Conservation (phyloP, 768 basidiomycete species). For the Tephrocybe rancida region DNA sequence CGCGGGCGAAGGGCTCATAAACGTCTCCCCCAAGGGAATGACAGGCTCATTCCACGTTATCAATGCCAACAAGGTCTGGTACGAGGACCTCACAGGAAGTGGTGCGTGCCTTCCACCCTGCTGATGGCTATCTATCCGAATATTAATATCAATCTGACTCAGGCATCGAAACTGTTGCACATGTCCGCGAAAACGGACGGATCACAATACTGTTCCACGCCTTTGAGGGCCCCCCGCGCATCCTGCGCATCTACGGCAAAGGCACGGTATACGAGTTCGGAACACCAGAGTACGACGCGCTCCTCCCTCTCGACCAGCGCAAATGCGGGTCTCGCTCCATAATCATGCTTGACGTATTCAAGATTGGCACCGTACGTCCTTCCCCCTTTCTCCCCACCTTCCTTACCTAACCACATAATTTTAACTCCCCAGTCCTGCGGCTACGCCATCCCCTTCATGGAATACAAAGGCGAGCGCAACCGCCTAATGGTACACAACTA, state of each 20-base stretch:
- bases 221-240: conserved; percentile 61
- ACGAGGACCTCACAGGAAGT: conserved; percentile 73
- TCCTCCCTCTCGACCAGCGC: conserved; percentile 47
- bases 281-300: conserved; percentile 56
- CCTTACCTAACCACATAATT: background rate
- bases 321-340: conserved; percentile 50
- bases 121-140: background rate
- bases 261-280: conserved; percentile 66
- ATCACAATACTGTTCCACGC: conserved; percentile 65
- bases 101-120: conserved; percentile 37
- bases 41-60: conserved; percentile 63
- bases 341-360: conserved; percentile 62
- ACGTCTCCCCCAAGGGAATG: conserved; percentile 68
- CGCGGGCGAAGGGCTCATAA: conserved; percentile 57
- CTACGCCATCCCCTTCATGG: conserved; percentile 62
- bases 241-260: conserved; percentile 61
- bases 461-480: conserved; percentile 57
- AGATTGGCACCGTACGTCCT: conserved; percentile 48
- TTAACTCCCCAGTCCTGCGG: conserved; percentile 57
- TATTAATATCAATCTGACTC: background rate
- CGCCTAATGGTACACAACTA: conserved; percentile 43
- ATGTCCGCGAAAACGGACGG: conserved; percentile 63
- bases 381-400: background rate
- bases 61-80: conserved; percentile 61
- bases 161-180: conserved; percentile 45